A percentile compares a stretch with the other conserved stretches of the same genome.
phyloP scores from a whole-genome alignment of 495 filamentous ascomycete species.

The Neurospora sp. region DNA sequence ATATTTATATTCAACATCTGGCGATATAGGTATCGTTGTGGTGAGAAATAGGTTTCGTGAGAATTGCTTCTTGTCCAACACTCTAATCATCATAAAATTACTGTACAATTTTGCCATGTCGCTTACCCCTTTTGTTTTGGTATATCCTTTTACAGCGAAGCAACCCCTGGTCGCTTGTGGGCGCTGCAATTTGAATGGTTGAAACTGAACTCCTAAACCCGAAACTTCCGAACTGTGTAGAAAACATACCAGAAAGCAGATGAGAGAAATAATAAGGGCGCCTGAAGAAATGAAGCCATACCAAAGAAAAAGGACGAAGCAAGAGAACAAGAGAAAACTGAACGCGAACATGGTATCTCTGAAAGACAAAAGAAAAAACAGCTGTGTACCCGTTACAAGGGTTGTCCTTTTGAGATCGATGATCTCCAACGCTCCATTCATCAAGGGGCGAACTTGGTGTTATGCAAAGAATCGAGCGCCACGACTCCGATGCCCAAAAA shows the following conservation, averaged over 20 bases:
- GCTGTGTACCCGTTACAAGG: background rate
- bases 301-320: conserved; percentile 1
- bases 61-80: background rate
- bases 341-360: background rate
- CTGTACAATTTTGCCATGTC: background rate
- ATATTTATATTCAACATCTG: background rate
- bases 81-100: background rate
- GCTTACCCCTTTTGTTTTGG: background rate
- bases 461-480: background rate
- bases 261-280: background rate
- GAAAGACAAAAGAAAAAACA: background rate
- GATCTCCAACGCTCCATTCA: background rate
- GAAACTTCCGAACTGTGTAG: background rate
- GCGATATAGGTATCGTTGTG: background rate
- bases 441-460: background rate
- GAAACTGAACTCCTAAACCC: background rate
- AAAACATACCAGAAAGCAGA: conserved; percentile 8
- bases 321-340: background rate
- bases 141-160: background rate
- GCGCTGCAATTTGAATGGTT: background rate
- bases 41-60: background rate
- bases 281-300: background rate
- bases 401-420: background rate
- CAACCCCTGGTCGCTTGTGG: background rate
- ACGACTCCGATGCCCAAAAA: background rate